Evolutionary conservation across 1,284 basidiomycete species (phyloP).

Genomic region (Tremellales sp.): DNA sequence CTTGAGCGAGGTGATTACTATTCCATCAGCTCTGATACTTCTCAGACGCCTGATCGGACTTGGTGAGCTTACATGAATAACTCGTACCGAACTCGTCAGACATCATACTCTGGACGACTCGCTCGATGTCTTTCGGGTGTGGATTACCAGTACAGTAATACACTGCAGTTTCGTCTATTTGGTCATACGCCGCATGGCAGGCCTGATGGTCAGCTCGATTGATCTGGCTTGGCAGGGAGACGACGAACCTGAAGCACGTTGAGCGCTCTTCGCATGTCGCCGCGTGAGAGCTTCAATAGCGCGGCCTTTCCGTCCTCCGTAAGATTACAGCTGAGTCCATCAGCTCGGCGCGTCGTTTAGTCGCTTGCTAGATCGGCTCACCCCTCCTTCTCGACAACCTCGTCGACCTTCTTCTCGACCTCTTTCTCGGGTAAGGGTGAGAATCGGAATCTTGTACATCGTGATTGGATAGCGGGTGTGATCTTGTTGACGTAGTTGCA

Average conservation of each 20-base stretch:
- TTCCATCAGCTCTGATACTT: conserved; percentile 1
- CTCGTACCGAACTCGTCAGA: conserved; percentile 92
- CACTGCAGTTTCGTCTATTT: conserved; percentile 81
- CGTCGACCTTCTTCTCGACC: conserved; percentile 74
- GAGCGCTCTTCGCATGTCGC: conserved; percentile 95
- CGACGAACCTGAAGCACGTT: conserved; percentile 74
- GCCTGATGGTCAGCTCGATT: conserved; percentile 54
- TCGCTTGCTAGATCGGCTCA: conserved; percentile 47
- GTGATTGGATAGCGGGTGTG: conserved; percentile 94
- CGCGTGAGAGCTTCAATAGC: conserved; percentile 84
- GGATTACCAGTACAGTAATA: conserved; percentile 97
- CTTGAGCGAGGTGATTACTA: conserved; percentile 84
- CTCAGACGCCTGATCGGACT: too few relatives aligned
- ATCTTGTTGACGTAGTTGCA: conserved; percentile 99
- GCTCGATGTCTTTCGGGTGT: conserved; percentile 88
- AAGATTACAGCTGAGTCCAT: conserved; percentile 52
- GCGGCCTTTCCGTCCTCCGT: conserved; percentile 83
- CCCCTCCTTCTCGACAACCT: conserved; percentile 82
- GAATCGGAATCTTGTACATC: conserved; percentile 96
- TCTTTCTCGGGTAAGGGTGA: conserved; percentile 85
- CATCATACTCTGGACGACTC: conserved; percentile 92
- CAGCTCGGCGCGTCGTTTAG: neutral
- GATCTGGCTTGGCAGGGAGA: neutral
- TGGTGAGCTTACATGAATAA: conserved; percentile 73
- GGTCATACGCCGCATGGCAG: conserved; percentile 92